Conservation (phyloP, 106 monocot genomes). For the Dendrobium catenatum region DNA sequence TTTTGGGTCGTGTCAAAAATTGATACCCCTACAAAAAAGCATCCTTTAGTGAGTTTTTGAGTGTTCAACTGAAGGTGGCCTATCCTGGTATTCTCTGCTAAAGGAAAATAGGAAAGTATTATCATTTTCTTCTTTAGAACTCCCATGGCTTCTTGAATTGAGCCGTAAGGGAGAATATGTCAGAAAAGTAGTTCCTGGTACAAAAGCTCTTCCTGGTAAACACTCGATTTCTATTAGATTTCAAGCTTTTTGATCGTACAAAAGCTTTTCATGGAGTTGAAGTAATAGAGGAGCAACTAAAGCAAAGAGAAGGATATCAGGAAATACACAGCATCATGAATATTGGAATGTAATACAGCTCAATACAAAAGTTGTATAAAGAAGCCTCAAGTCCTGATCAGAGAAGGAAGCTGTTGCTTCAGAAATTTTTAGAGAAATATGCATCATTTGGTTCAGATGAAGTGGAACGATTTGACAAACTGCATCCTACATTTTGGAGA, state of each 20-base stretch:
- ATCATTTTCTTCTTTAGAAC: slow-evolving; percentile 54
- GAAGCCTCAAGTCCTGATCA: slow-evolving; percentile 52
- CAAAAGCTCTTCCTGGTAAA: slow-evolving; percentile 20
- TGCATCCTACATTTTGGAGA: slow-evolving; percentile 70
- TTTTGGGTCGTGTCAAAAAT: too few relatives aligned
- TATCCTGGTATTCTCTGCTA: slow-evolving; percentile 34
- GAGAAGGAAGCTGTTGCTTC: slow-evolving; percentile 57
- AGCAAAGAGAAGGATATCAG: slow-evolving; percentile 48
- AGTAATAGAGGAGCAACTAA: slow-evolving; percentile 74
- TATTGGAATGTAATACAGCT: slow-evolving; percentile 75
- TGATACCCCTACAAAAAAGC: slow-evolving; percentile 6
- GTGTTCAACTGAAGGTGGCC: slow-evolving; percentile 27
- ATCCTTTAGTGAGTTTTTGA: slow-evolving; percentile 42
- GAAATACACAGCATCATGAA: slow-evolving; percentile 81
- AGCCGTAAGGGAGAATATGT: slow-evolving; percentile 39
- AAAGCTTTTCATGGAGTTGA: slow-evolving; percentile 60
- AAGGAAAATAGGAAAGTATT: slow-evolving; percentile 51
- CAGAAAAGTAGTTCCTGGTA: slow-evolving; percentile 23
- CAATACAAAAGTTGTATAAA: slow-evolving; percentile 50
- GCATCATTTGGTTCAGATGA: slow-evolving; percentile 64
- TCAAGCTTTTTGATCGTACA: too few relatives aligned
- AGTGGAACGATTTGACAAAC: slow-evolving; percentile 42
- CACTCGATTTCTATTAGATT: slow-evolving; percentile 42
- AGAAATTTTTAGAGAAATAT: slow-evolving; percentile 54
- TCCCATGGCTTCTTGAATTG: slow-evolving; percentile 82